phyloP scores from a whole-genome alignment of 306 rosid species.

The Cicer chorassanicum region DNA sequence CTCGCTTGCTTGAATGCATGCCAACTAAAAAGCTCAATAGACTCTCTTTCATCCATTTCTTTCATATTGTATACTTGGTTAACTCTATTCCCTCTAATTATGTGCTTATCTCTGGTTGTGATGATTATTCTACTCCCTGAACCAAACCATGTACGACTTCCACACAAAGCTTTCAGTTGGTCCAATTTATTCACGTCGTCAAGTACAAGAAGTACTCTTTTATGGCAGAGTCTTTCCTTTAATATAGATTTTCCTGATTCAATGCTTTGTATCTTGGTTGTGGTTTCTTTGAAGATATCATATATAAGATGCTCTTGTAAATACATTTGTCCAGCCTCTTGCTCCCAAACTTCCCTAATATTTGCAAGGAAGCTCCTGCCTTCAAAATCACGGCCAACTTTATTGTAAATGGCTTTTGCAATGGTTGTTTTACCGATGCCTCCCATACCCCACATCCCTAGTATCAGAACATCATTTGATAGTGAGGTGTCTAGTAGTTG shows the following conservation, averaged over 20 bases:
- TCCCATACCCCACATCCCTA: conserved; percentile 35
- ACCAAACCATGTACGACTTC: conserved; percentile 3
- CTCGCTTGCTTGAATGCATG: background rate
- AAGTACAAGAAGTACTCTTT: conserved; percentile 10
- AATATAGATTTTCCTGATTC: background rate
- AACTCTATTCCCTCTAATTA: background rate
- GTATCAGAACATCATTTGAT: background rate
- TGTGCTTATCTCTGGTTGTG: background rate
- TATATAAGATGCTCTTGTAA: conserved; percentile 31
- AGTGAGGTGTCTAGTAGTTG: background rate
- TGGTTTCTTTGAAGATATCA: background rate
- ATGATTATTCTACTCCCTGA: conserved; percentile 19
- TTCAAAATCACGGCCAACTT: conserved; percentile 1
- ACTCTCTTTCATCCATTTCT: conserved; percentile 20
- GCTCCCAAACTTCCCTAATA: conserved; percentile 15
- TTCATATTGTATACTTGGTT: background rate
- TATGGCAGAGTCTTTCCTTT: background rate
- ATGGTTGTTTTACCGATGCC: conserved; percentile 24
- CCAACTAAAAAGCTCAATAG: conserved; percentile 16
- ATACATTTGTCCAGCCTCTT: background rate
- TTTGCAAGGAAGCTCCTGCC: background rate
- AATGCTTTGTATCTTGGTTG: background rate
- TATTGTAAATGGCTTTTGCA: conserved; percentile 9
- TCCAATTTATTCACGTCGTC: conserved; percentile 5
- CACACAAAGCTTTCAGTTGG: conserved; percentile 6